Evolutionary conservation across 2,329 filamentous ascomycete genomes (phyloP).

Genomic region (Aspergillus glaucus): DNA sequence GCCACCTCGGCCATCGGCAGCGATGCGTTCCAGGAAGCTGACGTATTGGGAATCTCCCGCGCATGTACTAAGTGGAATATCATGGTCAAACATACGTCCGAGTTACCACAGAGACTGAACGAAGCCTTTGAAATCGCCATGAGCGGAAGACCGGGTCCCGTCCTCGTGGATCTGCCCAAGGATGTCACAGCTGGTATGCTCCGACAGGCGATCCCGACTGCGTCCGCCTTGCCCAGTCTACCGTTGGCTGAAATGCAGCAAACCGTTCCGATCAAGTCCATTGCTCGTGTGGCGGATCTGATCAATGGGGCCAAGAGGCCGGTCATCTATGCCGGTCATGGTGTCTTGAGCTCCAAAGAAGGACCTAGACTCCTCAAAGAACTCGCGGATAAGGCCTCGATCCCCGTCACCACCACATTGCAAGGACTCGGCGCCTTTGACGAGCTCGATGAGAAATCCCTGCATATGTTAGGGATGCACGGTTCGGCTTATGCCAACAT

Average conservation of each 20-base stretch:
- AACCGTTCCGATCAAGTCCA: conserved; percentile 46
- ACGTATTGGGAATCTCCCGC: conserved; percentile 81
- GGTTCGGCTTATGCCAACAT: conserved; percentile 92
- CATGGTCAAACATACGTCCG: conserved; percentile 85
- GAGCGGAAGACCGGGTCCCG: conserved; percentile 80
- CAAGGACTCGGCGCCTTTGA: conserved; percentile 85
- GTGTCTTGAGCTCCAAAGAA: conserved; percentile 66
- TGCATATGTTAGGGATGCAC: conserved; percentile 98
- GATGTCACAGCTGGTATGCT: conserved; percentile 80
- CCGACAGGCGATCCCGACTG: conserved; percentile 68
- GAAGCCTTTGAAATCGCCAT: conserved; percentile 95
- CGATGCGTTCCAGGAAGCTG: conserved; percentile 91
- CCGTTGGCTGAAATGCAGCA: conserved; percentile 42
- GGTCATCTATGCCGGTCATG: conserved; percentile 84
- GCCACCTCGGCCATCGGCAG: conserved; percentile 77
- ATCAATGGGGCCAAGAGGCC: conserved; percentile 85
- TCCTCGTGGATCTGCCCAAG: conserved; percentile 87
- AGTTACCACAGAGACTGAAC: conserved; percentile 82
- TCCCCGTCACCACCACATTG: conserved; percentile 88
- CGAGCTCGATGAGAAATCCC: conserved; percentile 79
- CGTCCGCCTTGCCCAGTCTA: conserved; percentile 60
- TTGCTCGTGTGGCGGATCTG: conserved; percentile 67
- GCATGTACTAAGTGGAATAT: conserved; percentile 97
- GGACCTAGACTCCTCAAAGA: conserved; percentile 72
- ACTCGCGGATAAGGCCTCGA: conserved; percentile 73